Base-by-base conservation (phyloP, 1,139 yeast species). In the Debaryomyces coudertii region DNA sequence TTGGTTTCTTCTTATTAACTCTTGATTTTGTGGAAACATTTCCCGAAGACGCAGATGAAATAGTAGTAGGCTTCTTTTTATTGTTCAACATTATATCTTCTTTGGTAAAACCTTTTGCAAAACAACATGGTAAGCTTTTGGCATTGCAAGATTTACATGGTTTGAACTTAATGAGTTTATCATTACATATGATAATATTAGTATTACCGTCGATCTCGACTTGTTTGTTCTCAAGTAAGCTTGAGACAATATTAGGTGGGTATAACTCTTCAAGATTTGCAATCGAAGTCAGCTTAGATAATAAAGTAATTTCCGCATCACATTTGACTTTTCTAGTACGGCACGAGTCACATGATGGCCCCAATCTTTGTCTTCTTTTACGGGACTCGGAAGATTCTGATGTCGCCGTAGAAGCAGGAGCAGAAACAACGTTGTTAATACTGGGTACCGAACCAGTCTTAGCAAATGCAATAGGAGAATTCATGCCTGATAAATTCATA, bases 261-360 rank as follows among this genome's bases (percentile, higher is more conserved):
- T 36, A 33, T 8, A 20, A 34, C 2, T 36, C 40, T 15, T 36
- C 36, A 8, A 47, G 42, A 18, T 40, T 41, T 31, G 28, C 37
- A 5, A 48, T 33, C 14, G 50, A 43, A 11, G 27, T 38, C 27
- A 52, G 46, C 9, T 49, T 49, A n/a, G 59, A 46, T 27, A 64
- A 49, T 2, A 66, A 56, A 6, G 46, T 42, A 15, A 85, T 81
- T 53, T 78, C 83, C 2, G 92, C 89, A 58, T 85, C 83, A 65
- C 93, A 86, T 63, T 84, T 86, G 49, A 85, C 87, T 63, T 86
- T 86, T 50, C 89, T 75, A n/a, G 78, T 61, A 44, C 90, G 71
- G 61, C 93, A 86, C 36, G 79, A 69, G 61, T 86, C 92, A 64
- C 93, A 86, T 41, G 87, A 81, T 7, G 92, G 92, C 0, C 93